Percentiles rank a stretch among this genome's conserved stretches.
phyloP scores from a whole-genome alignment of 169 alveolate genomes.

The Plasmodium vinckei region DNA sequence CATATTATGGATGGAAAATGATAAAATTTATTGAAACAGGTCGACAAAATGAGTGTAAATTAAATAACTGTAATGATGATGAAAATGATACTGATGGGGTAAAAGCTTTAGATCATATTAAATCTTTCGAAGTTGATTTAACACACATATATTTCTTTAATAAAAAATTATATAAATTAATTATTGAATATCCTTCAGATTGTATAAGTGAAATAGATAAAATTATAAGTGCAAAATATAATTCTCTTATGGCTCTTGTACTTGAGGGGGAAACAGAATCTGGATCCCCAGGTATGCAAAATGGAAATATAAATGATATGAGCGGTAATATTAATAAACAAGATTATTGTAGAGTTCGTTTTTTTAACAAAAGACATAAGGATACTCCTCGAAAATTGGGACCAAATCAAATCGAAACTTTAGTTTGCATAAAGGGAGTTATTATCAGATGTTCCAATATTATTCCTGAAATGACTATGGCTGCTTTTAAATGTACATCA shows the following conservation, averaged over 20 bases:
- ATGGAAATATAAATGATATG: conserved; percentile 29
- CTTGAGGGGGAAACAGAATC: conserved; percentile 64
- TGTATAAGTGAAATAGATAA: conserved; percentile 94
- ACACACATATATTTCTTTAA: conserved; percentile 90
- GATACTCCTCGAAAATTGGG: conserved; percentile 84
- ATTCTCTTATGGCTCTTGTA: conserved; percentile 82
- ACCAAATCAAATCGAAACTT: conserved; percentile 87
- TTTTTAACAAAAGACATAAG: conserved; percentile 81
- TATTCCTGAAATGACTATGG: conserved; percentile 98
- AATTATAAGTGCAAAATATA: conserved; percentile 88
- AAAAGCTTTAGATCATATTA: conserved; percentile 55
- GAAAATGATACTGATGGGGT: conserved; percentile 35
- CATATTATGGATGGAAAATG: conserved; percentile 84
- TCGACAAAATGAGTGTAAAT: conserved; percentile 66
- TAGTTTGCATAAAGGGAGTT: conserved; percentile 96
- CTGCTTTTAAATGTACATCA: conserved; percentile 96
- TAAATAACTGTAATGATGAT: conserved; percentile 62
- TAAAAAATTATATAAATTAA: conserved; percentile 88
- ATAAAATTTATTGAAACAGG: conserved; percentile 78
- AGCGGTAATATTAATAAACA: conserved; percentile 73
- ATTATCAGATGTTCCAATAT: conserved; percentile 96
- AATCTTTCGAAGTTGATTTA: conserved; percentile 88
- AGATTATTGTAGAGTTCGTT: conserved; percentile 84
- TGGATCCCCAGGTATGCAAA: conserved; percentile 50
- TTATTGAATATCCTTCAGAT: conserved; percentile 95